Base-by-base conservation (phyloP, 2,329 filamentous ascomycete species). In the Nemania sp. region DNA sequence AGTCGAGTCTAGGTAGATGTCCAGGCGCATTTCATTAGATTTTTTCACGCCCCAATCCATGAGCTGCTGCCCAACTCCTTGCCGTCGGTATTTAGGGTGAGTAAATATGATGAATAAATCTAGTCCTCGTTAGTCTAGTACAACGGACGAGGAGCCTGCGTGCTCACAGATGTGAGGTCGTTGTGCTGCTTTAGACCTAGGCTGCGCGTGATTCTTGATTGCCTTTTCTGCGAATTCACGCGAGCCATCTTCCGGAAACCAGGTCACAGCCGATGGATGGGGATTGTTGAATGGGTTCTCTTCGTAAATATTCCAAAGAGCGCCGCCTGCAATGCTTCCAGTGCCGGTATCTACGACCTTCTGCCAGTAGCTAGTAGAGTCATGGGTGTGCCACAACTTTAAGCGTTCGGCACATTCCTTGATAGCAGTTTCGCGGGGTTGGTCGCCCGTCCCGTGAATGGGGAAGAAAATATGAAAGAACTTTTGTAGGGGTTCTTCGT, bases 391-490 rank as follows among this genome's bases (percentile, higher is more conserved):
- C 62, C 66, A 66, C 3, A 32, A 11, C 20, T 58, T 49, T 13
- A 68, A 6, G 18, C 58, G 43, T 2, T 43, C 45, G 10, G 58
- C 51, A 76, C 61, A 67, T 26, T 77, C 74, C 1, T 68, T 64
- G 6, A 77, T 73, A 32, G 65, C 70, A 15, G 75, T 73, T 53
- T 77, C 72, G 4, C 70, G 70, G 8, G 71, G 70, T 29, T 74
- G 59, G 3, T 64, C 41, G 3, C 54, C 59, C 1, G 15, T 35
- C 2, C 74, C 73, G 13, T 75, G 68, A 15, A 71, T 75, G 2
- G 4, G 77, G 47, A 76, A 77, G 55, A 72, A 75, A 15, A 68
- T 60, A 24, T 77, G 73, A 10, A 77, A 70, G 59, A 78, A 73
- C 18, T 67, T 71, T 38, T 76, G 74, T 3, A 63, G 72, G 1